Percentiles rank a stretch among this genome's conserved stretches.
Evolutionary conservation across 768 basidiomycete species (phyloP).

Genomic region (Macrolepiota fuliginosa): DNA sequence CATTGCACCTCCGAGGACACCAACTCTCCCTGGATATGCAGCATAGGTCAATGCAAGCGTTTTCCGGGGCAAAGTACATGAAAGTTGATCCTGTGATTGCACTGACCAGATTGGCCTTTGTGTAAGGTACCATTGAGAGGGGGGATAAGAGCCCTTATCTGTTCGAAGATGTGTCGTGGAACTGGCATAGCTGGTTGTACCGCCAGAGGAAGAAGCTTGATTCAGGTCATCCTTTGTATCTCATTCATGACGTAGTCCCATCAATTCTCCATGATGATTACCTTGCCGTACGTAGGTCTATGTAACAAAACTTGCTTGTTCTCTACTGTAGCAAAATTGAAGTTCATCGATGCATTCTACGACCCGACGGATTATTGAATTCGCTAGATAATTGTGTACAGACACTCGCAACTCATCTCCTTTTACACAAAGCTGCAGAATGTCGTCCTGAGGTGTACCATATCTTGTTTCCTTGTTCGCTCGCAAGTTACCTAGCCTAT

Average conservation of each 20-base stretch:
- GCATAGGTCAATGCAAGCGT: not conserved
- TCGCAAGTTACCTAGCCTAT: too few species aligned
- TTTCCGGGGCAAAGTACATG: not conserved
- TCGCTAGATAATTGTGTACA: not conserved
- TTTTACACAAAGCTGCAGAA: too few species aligned
- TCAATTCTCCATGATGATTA: not conserved
- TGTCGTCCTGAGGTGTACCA: too few species aligned
- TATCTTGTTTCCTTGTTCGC: too few species aligned
- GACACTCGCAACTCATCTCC: too few species aligned
- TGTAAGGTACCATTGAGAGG: constrained; percentile 86
- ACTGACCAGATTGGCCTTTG: constrained; percentile 90
- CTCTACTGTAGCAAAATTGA: too few species aligned
- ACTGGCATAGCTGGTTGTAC: constrained; percentile 48
- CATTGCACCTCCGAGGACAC: constrained; percentile 89
- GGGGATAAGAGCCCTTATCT: constrained; percentile 83
- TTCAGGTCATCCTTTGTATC: not conserved
- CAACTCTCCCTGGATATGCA: constrained; percentile 71
- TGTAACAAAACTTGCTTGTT: too few species aligned
- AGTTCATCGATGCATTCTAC: too few species aligned
- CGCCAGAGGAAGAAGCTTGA: not conserved
- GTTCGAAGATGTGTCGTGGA: constrained; percentile 57
- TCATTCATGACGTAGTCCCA: not conserved
- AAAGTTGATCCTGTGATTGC: not conserved
- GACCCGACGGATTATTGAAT: too few species aligned
- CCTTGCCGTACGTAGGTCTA: too few species aligned